Percentiles rank a stretch among this genome's conserved stretches.
phyloP scores from a whole-genome alignment of 371 early-diverging fungal genomes.

The Apophysomyces sp. region DNA sequence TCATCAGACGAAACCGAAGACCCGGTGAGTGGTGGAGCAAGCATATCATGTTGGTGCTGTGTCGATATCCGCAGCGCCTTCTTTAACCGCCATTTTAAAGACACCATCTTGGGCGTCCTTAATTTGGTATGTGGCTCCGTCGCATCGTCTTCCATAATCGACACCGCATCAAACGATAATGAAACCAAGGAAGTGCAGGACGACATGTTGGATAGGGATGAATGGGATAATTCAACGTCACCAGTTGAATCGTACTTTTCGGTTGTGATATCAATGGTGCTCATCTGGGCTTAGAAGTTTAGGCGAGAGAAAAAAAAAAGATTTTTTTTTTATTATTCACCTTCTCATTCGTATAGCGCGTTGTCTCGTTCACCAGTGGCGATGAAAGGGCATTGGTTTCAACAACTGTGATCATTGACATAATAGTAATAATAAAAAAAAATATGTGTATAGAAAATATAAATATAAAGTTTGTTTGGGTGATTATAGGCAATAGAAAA shows the following conservation, averaged over 20 bases:
- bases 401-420: not conserved
- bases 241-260: conserved; percentile 1
- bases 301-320: not conserved
- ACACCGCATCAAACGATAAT: not conserved
- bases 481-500: too few species aligned
- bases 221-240: not conserved
- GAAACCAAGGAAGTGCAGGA: not conserved
- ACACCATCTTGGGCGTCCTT: not conserved
- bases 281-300: not conserved
- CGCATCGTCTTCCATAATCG: not conserved
- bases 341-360: not conserved
- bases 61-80: not conserved
- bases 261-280: not conserved
- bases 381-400: not conserved
- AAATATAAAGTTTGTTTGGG: too few species aligned
- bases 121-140: not conserved
- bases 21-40: not conserved
- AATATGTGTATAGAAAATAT: not conserved
- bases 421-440: not conserved
- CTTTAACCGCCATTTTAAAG: not conserved
- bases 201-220: not conserved
- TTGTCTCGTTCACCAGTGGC: conserved; percentile 1
- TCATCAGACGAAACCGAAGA: not conserved
- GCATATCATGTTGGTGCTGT: conserved; percentile 1
- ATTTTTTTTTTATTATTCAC: not conserved